Evolutionary conservation across 495 filamentous ascomycete genomes (phyloP).

Genomic region (Penicillium desertorum): DNA sequence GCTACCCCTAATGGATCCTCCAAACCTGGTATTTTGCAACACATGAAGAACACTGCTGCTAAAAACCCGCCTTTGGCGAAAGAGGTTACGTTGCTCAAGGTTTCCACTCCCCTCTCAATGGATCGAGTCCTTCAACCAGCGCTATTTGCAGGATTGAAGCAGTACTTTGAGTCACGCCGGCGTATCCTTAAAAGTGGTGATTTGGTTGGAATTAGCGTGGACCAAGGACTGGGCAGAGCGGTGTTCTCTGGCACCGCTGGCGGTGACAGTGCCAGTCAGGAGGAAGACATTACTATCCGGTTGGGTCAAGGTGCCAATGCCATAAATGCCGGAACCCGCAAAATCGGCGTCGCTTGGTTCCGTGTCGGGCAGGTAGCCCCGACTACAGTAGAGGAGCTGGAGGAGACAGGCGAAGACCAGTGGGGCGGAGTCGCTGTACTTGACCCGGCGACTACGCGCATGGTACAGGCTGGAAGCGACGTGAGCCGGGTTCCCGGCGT

Average conservation of each 20-base stretch:
- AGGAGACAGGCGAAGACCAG: constrained; percentile 59
- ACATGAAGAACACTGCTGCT: constrained; percentile 49
- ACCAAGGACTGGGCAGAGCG: constrained; percentile 74
- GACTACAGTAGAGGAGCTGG: constrained; percentile 52
- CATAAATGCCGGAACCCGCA: constrained; percentile 31
- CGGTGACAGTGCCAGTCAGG: constrained; percentile 56
- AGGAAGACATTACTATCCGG: constrained; percentile 62
- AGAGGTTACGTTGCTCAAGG: constrained; percentile 86
- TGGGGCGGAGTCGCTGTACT: constrained; percentile 86
- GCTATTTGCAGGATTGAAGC: constrained; percentile 79
- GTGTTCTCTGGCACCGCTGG: constrained; percentile 61
- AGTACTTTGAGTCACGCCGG: constrained; percentile 75
- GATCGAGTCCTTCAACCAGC: constrained; percentile 80
- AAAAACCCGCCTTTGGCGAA: constrained; percentile 81
- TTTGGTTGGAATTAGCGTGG: constrained; percentile 80
- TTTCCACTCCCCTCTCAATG: constrained; percentile 83
- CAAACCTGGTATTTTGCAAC: constrained; percentile 39
- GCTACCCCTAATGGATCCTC: constrained; percentile 31
- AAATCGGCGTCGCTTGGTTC: constrained; percentile 82
- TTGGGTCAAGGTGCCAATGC: constrained; percentile 37
- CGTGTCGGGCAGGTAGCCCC: constrained; percentile 70
- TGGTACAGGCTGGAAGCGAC: constrained; percentile 83
- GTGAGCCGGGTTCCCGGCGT: constrained; percentile 73
- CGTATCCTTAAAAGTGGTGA: constrained; percentile 83
- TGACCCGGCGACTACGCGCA: constrained; percentile 77